Evolutionary conservation across 805 yeast genomes (phyloP).

Genomic region (Yarrowia divulgata): DNA sequence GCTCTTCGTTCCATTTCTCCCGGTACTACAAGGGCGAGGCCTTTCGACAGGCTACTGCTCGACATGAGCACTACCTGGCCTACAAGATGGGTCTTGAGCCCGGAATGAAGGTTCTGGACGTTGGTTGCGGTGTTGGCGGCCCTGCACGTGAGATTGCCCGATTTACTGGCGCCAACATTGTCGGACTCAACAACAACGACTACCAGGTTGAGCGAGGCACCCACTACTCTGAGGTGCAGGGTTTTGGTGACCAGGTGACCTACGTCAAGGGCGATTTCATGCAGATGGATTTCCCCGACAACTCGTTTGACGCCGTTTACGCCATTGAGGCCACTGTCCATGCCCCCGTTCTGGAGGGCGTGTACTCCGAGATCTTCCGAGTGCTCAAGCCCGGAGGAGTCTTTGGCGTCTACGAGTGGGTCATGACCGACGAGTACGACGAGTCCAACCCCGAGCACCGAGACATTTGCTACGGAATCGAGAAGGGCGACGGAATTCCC

Average conservation of each 20-base stretch:
- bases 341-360: conserved; percentile 96
- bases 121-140: conserved; percentile 99
- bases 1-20: conserved; percentile 96
- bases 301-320: conserved; percentile 92
- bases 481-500: conserved; percentile 98
- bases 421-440: conserved; percentile 93
- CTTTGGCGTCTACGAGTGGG: conserved; percentile 99
- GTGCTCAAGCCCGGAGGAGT: conserved; percentile 97
- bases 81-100: conserved; percentile 79
- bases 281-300: conserved; percentile 96
- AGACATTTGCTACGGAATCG: conserved; percentile 94
- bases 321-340: conserved; percentile 99
- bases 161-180: conserved; percentile 84
- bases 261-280: conserved; percentile 98
- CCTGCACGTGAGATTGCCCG: conserved; percentile 96
- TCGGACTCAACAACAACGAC: conserved; percentile 95
- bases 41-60: conserved; percentile 89
- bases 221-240: conserved; percentile 71
- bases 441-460: conserved; percentile 88
- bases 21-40: conserved; percentile 93
- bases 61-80: conserved; percentile 95
- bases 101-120: conserved; percentile 89
- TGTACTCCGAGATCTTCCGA: conserved; percentile 90
- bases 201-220: conserved; percentile 91
- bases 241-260: conserved; percentile 74